Evolutionary conservation across 2,329 filamentous ascomycete species (phyloP).

Genomic region (Trichoderma atroviride): DNA sequence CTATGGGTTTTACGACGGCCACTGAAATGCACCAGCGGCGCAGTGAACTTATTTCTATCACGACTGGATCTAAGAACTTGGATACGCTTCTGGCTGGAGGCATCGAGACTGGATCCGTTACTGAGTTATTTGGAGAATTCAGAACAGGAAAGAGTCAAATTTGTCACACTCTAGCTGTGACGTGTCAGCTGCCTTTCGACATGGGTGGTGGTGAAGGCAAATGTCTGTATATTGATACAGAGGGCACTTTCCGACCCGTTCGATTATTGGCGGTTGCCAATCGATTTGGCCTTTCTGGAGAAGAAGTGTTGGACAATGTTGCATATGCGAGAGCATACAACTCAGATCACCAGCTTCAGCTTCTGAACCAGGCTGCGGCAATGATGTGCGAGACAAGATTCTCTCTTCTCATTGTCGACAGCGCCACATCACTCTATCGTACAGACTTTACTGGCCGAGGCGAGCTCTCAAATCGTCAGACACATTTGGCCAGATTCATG

Average conservation of each 20-base stretch:
- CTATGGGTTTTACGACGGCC: conserved; percentile 98
- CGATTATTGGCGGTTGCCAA: conserved; percentile 89
- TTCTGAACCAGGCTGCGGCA: conserved; percentile 89
- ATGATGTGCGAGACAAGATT: conserved; percentile 99
- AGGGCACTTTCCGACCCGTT: conserved; percentile 94
- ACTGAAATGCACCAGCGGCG: conserved; percentile 98
- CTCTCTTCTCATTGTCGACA: conserved; percentile 93
- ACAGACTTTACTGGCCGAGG: conserved; percentile 97
- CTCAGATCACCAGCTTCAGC: conserved; percentile 93
- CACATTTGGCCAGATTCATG: conserved; percentile 87
- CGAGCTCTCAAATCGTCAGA: conserved; percentile 91
- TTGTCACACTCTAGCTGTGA: conserved; percentile 97
- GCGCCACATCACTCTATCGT: conserved; percentile 90
- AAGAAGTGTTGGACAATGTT: conserved; percentile 97
- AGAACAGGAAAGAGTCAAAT: conserved; percentile 98
- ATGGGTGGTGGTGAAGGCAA: conserved; percentile 99
- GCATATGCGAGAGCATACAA: conserved; percentile 98
- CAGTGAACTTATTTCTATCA: conserved; percentile 96
- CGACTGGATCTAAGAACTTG: conserved; percentile 95
- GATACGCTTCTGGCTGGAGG: conserved; percentile 94
- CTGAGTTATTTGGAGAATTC: conserved; percentile 97
- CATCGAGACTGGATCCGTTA: conserved; percentile 95
- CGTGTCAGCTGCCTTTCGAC: conserved; percentile 95
- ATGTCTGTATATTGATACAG: conserved; percentile 97
- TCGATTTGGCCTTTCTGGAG: conserved; percentile 89